Evolutionary conservation across 192 early-diverging fungal genomes (phyloP).

Genomic region (Podila clonocystis): DNA sequence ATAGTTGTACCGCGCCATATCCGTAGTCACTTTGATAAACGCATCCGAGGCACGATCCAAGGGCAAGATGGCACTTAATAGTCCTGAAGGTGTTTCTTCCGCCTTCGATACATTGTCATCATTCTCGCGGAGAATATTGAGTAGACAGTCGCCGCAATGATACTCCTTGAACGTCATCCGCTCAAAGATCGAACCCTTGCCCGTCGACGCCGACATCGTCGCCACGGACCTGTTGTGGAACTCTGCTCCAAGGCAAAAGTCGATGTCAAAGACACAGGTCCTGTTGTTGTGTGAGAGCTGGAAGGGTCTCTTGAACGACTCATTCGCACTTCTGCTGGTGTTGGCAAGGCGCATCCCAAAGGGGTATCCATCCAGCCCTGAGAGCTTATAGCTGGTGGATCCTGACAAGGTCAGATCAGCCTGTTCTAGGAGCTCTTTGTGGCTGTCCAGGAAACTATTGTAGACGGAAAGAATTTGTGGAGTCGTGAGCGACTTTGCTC

Average conservation of each 20-base stretch:
- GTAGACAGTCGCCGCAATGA: slow-evolving; percentile 51
- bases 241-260: slow-evolving; percentile 38
- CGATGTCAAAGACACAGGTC: slow-evolving; percentile 27
- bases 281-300: background rate
- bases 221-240: slow-evolving; percentile 15
- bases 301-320: background rate
- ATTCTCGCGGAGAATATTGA: slow-evolving; percentile 15
- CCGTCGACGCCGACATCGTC: slow-evolving; percentile 1
- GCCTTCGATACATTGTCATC: no score
- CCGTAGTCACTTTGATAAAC: slow-evolving; percentile 2
- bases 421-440: background rate
- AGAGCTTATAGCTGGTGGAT: slow-evolving; percentile 14
- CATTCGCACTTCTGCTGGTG: background rate
- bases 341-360: slow-evolving; percentile 9
- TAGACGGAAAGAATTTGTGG: background rate
- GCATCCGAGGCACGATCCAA: slow-evolving; percentile 3
- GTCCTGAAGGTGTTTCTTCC: no score
- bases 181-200: slow-evolving; percentile 27
- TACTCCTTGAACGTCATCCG: slow-evolving; percentile 39
- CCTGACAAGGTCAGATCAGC: background rate
- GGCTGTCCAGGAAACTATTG: slow-evolving; percentile 8
- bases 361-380: slow-evolving; percentile 43
- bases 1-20: slow-evolving; percentile 44
- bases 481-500: background rate
- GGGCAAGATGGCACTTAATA: slow-evolving; percentile 11